These are phyloP conservation scores for Alopecurus myosuroides DNA, from an alignment of 176 grass and related monocot species.

Conservation along the genomic window DNA sequence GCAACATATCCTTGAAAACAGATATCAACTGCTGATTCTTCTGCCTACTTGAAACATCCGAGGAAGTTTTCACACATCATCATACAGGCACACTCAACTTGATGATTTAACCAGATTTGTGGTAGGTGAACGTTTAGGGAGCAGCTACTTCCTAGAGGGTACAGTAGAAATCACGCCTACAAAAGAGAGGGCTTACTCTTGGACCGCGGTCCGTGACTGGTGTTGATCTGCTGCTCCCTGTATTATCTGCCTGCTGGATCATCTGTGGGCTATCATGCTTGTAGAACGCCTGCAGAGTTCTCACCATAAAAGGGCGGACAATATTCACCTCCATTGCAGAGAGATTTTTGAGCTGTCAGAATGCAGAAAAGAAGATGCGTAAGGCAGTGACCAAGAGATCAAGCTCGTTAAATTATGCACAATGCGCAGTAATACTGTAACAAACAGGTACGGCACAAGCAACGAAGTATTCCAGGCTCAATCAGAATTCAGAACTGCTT, in stretches of 20 bases:
- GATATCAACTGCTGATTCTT: background rate
- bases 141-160: background rate
- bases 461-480: background rate
- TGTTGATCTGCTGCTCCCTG: conserved; percentile 36
- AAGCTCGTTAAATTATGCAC: background rate
- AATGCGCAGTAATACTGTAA: background rate
- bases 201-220: conserved; percentile 53
- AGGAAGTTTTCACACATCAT: background rate
- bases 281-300: conserved; percentile 88
- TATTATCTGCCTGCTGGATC: conserved; percentile 64
- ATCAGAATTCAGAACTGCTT: background rate
- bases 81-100: background rate
- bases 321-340: conserved; percentile 98
- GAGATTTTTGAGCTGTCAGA: conserved; percentile 90
- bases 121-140: background rate
- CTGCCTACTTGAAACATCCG: background rate
- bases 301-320: conserved; percentile 92
- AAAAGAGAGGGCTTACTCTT: conserved; percentile 52
- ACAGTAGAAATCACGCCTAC: background rate
- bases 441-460: background rate
- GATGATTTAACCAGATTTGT: background rate
- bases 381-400: background rate
- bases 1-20: background rate
- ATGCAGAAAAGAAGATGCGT: background rate
- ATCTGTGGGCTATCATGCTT: conserved; percentile 92